A percentile compares a stretch with the other conserved stretches of the same genome.
Conservation (phyloP, 75 land plant genomes). For the Cryptomeria japonica region DNA sequence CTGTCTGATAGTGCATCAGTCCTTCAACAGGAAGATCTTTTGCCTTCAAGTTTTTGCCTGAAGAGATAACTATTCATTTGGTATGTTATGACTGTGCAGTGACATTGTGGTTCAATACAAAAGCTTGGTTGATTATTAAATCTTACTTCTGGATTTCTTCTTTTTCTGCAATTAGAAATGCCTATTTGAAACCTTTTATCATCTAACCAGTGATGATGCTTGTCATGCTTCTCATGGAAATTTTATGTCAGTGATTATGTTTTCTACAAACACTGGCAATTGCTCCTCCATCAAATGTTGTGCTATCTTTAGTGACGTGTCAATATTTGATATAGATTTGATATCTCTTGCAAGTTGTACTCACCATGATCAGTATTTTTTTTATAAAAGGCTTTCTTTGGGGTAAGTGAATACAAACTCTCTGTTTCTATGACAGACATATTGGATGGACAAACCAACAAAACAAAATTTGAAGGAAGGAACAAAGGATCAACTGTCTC, state of each 20-base stretch:
- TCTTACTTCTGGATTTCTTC: background rate
- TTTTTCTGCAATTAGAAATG: background rate
- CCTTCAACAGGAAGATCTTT: background rate
- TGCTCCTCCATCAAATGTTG: background rate
- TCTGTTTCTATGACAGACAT: constrained; percentile 41
- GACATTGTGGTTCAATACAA: background rate
- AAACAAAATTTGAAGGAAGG: constrained; percentile 35
- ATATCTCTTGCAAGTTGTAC: background rate
- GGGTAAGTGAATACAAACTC: background rate
- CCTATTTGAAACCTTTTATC: background rate
- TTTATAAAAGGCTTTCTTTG: background rate
- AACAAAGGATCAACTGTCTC: constrained; percentile 13
- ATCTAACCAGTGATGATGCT: background rate
- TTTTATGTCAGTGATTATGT: background rate
- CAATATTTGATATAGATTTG: background rate
- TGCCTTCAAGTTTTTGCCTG: background rate
- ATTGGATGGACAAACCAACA: constrained; percentile 82
- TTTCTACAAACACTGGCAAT: background rate
- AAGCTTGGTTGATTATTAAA: background rate
- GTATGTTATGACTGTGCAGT: background rate
- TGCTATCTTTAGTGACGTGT: background rate
- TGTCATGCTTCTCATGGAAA: background rate
- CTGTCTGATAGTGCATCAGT: background rate
- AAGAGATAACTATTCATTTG: too few species aligned
- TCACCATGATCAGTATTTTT: background rate